Percentiles rank a stretch among this genome's conserved stretches.
These are phyloP conservation scores for Breviolum minutum DNA, from an alignment of 73 alveolate species.

Conservation along the genomic window DNA sequence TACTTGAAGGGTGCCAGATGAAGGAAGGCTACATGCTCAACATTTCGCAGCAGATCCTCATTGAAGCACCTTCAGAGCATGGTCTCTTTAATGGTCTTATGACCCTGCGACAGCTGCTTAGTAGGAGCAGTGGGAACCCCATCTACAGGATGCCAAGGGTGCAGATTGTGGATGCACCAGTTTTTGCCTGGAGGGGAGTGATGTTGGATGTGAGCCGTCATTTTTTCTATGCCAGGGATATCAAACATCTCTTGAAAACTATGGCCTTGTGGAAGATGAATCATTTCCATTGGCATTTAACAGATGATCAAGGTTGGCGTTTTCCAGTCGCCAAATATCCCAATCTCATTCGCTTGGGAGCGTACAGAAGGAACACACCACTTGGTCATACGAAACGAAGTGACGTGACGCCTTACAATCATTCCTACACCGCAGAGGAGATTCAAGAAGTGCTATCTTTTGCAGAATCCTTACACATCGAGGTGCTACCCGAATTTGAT, in stretches of 20 bases:
- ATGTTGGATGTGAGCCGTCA: slow-evolving; percentile 95
- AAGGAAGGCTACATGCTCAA: slow-evolving; percentile 24
- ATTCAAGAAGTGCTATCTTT: slow-evolving; percentile 9
- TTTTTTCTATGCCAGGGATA: slow-evolving; percentile 55
- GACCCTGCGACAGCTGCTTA: slow-evolving; percentile 74
- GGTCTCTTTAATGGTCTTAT: slow-evolving; percentile 77
- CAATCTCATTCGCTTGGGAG: slow-evolving; percentile 34
- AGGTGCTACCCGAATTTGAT: slow-evolving; percentile 36
- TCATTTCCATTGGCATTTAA: slow-evolving; percentile 53
- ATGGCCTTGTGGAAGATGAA: slow-evolving; percentile 41
- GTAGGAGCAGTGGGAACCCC: neutral
- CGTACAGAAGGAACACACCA: neutral
- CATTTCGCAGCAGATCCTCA: neutral
- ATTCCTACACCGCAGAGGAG: slow-evolving; percentile 35
- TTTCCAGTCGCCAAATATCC: slow-evolving; percentile 58
- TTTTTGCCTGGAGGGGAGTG: slow-evolving; percentile 92
- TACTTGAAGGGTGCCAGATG: slow-evolving; percentile 2
- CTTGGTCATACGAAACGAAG: neutral
- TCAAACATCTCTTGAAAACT: slow-evolving; percentile 68
- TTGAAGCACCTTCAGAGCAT: slow-evolving; percentile 31
- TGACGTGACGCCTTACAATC: slow-evolving; percentile 17
- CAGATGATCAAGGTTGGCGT: slow-evolving; percentile 66
- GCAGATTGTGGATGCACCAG: slow-evolving; percentile 57
- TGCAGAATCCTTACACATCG: slow-evolving; percentile 20
- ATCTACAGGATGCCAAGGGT: neutral